Conservation (phyloP, 495 filamentous ascomycete genomes). For the Staphylotrichum tortipilum region DNA sequence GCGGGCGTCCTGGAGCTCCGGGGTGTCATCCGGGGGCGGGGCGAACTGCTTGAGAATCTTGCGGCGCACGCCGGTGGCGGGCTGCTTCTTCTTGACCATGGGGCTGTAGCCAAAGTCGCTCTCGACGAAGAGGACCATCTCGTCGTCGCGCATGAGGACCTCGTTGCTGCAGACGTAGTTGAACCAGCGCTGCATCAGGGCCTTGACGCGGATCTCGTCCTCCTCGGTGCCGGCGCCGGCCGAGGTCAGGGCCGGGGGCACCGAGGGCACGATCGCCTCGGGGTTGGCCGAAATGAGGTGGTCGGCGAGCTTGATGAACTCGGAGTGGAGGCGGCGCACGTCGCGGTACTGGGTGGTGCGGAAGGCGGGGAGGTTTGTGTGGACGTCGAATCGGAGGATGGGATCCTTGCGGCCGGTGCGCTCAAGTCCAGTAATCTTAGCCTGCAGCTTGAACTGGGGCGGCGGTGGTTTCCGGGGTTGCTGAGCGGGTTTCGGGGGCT, state of each 20-base stretch:
- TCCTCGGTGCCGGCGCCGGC: conserved; percentile 96
- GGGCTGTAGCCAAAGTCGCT: conserved; percentile 98
- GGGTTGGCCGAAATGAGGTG: conserved; percentile 94
- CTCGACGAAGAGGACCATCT: conserved; percentile 95
- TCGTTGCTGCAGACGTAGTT: conserved; percentile 88
- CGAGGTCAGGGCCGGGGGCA: conserved; percentile 82
- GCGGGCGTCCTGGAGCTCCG: conserved; percentile 79
- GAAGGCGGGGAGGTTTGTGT: conserved; percentile 98
- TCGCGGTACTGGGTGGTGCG: conserved; percentile 97
- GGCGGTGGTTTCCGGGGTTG: conserved; percentile 41
- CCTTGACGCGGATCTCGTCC: conserved; percentile 84
- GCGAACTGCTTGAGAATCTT: conserved; percentile 98
- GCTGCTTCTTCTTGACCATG: conserved; percentile 89
- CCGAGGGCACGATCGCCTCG: conserved; percentile 93
- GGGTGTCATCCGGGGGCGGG: conserved; percentile 93
- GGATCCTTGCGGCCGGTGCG: conserved; percentile 90
- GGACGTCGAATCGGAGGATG: conserved; percentile 91
- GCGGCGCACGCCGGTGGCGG: conserved; percentile 87
- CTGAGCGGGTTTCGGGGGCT: conserved; percentile 39
- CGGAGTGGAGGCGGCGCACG: conserved; percentile 86
- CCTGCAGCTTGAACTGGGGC: conserved; percentile 78
- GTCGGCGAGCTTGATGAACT: conserved; percentile 90
- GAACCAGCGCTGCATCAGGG: conserved; percentile 86
- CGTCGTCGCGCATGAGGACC: conserved; percentile 86
- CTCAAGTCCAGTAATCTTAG: conserved; percentile 88